Evolutionary conservation across 2,329 filamentous ascomycete genomes (phyloP), one percentile per base, ranked within the genome.

Genomic region (Eutypella sp.): DNA sequence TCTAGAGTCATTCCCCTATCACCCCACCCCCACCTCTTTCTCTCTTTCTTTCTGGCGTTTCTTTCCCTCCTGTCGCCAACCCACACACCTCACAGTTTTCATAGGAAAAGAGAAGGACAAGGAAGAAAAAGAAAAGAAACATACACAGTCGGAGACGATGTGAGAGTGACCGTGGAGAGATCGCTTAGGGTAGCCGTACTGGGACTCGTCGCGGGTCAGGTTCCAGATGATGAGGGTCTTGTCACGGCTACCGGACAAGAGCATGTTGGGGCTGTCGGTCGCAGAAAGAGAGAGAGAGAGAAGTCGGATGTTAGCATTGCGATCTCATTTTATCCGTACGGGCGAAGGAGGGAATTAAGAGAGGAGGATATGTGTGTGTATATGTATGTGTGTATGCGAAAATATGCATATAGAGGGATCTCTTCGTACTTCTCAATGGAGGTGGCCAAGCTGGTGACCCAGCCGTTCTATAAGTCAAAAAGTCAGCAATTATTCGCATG

Each of bases 201-300:
- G 86, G 72, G 85, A 84, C 79, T 97, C 93, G 75, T 97, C 91
- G 76, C 93, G 92, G 75, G 93, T 97, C 68, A 99, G 83, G 84
- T 96, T 96, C 93, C 93, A 99, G 84, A 99, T 95, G 80, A 99
- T 99, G 73, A 99, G 81, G 63, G 88, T 89, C 87, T 97, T 96
- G 84, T 99, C 93, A 78, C 93, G 90, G 71, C 84, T 89, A 68
- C 81, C 92, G 62, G 93, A 99, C 67, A 99, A 85, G 72, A 99
- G 91, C 92, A 99, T 97, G 84, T 99, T 97, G 70, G 93, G 93
- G 87, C 89, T 82, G 62, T 52, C n/a, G n/a, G n/a, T n/a, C n/a
- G n/a, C n/a, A n/a, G n/a, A n/a, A n/a, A n/a, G n/a, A n/a, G n/a
- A n/a, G n/a, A n/a, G 50, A 41, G 47, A 56, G 34, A 20, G 16